Conservation (phyloP, 495 filamentous ascomycete species). For the Neurospora terricola region DNA sequence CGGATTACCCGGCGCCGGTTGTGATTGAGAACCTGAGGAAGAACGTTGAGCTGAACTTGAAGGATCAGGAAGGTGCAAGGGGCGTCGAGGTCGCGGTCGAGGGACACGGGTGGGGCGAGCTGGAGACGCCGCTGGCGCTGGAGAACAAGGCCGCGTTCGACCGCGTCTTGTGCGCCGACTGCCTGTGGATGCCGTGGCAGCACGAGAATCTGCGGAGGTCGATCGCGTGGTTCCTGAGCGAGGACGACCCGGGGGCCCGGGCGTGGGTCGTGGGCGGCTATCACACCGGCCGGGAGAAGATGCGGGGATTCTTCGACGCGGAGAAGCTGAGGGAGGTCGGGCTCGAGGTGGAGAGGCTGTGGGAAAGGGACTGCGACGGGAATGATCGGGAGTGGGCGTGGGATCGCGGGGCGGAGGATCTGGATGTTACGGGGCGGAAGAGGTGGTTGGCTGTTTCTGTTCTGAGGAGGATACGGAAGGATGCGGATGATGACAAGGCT, state of each 20-base stretch:
- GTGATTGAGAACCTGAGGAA: slow-evolving; percentile 49
- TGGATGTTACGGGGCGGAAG: slow-evolving; percentile 45
- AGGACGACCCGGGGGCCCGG: slow-evolving; percentile 34
- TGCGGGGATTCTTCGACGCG: slow-evolving; percentile 59
- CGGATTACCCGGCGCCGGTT: slow-evolving; percentile 65
- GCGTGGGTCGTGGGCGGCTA: slow-evolving; percentile 69
- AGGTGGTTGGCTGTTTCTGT: slow-evolving; percentile 71
- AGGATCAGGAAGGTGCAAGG: slow-evolving; percentile 13
- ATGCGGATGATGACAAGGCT: background rate
- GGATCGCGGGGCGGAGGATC: slow-evolving; percentile 54
- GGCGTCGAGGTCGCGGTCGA: slow-evolving; percentile 41
- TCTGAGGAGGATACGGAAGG: slow-evolving; percentile 25
- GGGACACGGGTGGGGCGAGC: slow-evolving; percentile 67
- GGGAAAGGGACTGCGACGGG: slow-evolving; percentile 64
- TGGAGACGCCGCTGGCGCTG: slow-evolving; percentile 44
- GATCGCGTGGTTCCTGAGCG: slow-evolving; percentile 58
- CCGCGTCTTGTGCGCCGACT: slow-evolving; percentile 71
- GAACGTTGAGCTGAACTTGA: slow-evolving; percentile 42
- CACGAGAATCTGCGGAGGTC: slow-evolving; percentile 62
- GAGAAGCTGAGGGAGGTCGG: slow-evolving; percentile 46
- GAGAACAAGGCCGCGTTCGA: slow-evolving; percentile 44
- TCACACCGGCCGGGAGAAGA: slow-evolving; percentile 69
- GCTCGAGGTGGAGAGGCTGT: slow-evolving; percentile 59
- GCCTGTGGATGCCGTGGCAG: slow-evolving; percentile 75
- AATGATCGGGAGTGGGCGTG: slow-evolving; percentile 55